Evolutionary conservation across 1,284 basidiomycete species (phyloP).

Genomic region (Rhodotorula sp.): DNA sequence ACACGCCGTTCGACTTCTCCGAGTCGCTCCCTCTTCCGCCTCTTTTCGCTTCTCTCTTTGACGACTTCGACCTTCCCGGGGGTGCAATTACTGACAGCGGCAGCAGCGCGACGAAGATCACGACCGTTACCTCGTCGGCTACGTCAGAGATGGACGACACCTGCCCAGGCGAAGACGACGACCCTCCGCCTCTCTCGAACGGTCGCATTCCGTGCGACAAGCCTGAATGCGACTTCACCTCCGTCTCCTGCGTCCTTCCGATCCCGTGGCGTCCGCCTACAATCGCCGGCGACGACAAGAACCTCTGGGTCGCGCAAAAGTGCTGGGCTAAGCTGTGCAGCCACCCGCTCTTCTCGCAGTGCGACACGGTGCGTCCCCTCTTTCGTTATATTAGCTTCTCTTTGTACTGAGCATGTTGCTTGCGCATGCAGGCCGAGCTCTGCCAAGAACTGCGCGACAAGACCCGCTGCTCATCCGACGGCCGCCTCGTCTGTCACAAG

Average conservation of each 20-base stretch:
- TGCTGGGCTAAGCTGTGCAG: slow-evolving; percentile 38
- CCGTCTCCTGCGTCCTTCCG: slow-evolving; percentile 27
- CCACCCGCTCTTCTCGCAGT: slow-evolving; percentile 35
- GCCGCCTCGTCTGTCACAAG: slow-evolving; percentile 34
- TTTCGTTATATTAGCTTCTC: too few relatives aligned
- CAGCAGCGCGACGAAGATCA: neutral
- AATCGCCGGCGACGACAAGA: slow-evolving; percentile 12
- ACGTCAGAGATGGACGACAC: neutral
- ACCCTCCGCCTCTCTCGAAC: slow-evolving; percentile 9
- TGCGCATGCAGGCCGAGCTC: slow-evolving; percentile 35
- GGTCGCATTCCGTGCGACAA: slow-evolving; percentile 37
- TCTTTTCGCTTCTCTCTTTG: slow-evolving; percentile 23
- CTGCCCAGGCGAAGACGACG: slow-evolving; percentile 27
- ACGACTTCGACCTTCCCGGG: slow-evolving; percentile 2
- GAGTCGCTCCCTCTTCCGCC: slow-evolving; percentile 29
- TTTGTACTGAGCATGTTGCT: too few relatives aligned
- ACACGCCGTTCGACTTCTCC: slow-evolving; percentile 37
- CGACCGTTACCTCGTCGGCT: too few relatives aligned
- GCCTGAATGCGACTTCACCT: slow-evolving; percentile 38
- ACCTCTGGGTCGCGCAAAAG: slow-evolving; percentile 36
- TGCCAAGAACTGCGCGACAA: slow-evolving; percentile 32
- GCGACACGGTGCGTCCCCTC: slow-evolving; percentile 21
- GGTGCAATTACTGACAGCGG: neutral
- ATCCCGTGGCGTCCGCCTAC: slow-evolving; percentile 38
- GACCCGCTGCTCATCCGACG: slow-evolving; percentile 38